Percentiles rank a stretch among this genome's conserved stretches.
Evolutionary conservation across 257 asterid species (phyloP).

Genomic region (Gentiana straminea): DNA sequence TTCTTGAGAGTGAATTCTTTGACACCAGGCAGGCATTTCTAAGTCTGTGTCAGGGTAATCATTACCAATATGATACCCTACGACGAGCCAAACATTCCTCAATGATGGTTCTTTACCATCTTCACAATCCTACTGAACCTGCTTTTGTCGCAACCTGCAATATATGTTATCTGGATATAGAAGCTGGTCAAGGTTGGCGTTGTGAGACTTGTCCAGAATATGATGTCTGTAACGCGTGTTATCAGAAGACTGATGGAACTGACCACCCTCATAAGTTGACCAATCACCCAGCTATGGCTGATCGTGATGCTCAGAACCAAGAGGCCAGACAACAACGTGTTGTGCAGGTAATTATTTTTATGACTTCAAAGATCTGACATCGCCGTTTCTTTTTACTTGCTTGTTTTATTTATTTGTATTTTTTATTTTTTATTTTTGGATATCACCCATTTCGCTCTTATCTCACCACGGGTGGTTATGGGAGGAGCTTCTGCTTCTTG

Average conservation of each 20-base stretch:
- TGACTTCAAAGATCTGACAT: neutral
- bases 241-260: constrained; percentile 68
- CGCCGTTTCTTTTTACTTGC: neutral
- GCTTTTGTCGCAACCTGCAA: constrained; percentile 72
- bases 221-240: constrained; percentile 82
- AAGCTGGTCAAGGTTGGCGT: constrained; percentile 98
- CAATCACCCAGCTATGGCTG: constrained; percentile 63
- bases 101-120: constrained; percentile 97
- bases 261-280: constrained; percentile 87
- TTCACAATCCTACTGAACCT: constrained; percentile 98
- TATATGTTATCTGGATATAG: constrained; percentile 71
- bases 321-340: constrained; percentile 90
- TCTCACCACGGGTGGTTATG: no score
- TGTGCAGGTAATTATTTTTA: constrained; percentile 43
- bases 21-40: constrained; percentile 98
- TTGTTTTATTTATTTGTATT: no score
- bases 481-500: no score
- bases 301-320: constrained; percentile 81
- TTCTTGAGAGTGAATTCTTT: constrained; percentile 93
- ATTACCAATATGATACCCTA: constrained; percentile 94
- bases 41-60: constrained; percentile 97
- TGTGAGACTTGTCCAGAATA: constrained; percentile 95
- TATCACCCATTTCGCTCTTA: no score
- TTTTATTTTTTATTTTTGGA: no score
- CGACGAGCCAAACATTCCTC: constrained; percentile 98